Percentiles rank a stretch among this genome's conserved stretches.
These are phyloP conservation scores for Astraeus odoratus DNA, from an alignment of 768 basidiomycete species.

Conservation along the genomic window DNA sequence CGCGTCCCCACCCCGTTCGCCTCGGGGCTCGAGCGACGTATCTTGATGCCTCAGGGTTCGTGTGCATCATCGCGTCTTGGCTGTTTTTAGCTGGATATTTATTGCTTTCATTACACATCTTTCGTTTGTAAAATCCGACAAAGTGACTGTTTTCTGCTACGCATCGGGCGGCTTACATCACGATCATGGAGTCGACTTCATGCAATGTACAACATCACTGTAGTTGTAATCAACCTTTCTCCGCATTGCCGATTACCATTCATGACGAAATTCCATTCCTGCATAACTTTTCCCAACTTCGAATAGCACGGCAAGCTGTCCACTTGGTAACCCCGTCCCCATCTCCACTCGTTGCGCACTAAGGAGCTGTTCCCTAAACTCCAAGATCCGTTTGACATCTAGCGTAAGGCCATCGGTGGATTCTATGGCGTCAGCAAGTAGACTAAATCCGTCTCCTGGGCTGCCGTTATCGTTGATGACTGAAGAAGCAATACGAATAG, in stretches of 20 bases:
- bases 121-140: too few species aligned
- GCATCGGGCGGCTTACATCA: not conserved
- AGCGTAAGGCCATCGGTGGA: slow-evolving; percentile 8
- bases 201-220: not conserved
- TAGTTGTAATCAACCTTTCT: not conserved
- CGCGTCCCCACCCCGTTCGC: slow-evolving; percentile 23
- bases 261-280: slow-evolving; percentile 18
- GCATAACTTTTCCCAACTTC: slow-evolving; percentile 15
- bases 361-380: slow-evolving; percentile 11
- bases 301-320: slow-evolving; percentile 14
- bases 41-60: too few species aligned
- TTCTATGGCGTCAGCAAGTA: not conserved
- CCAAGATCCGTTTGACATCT: slow-evolving; percentile 13
- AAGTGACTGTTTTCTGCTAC: not conserved
- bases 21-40: not conserved
- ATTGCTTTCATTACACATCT: not conserved
- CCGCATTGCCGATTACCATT: slow-evolving; percentile 14
- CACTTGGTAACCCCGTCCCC: slow-evolving; percentile 2
- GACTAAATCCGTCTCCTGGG: not conserved
- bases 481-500: too few species aligned
- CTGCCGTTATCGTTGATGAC: not conserved
- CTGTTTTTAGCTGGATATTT: not conserved
- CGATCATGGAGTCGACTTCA: too few species aligned
- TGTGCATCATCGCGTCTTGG: too few species aligned
- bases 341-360: not conserved